Conservation (phyloP, 805 yeast species). For the Candida xiaguanensis region DNA sequence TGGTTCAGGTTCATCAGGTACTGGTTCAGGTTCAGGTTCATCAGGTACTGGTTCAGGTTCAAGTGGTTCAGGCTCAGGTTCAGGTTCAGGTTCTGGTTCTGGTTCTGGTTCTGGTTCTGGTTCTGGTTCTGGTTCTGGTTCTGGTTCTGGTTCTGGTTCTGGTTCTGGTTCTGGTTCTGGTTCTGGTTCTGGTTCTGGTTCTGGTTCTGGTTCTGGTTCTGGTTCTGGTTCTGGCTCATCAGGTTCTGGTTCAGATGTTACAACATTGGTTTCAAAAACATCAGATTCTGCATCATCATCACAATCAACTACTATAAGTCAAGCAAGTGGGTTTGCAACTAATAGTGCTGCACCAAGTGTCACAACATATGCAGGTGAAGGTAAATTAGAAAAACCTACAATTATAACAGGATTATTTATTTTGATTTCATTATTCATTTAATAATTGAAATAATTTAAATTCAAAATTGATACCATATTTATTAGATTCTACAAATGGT, state of each 20-base stretch:
- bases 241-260: neutral
- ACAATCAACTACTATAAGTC: neutral
- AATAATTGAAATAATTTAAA: too few species aligned
- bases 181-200: too few species aligned
- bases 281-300: neutral
- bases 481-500: too few species aligned
- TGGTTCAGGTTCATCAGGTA: neutral
- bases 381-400: neutral
- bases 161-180: too few species aligned
- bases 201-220: too few species aligned
- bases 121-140: too few species aligned
- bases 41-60: neutral
- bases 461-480: too few species aligned
- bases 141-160: too few species aligned
- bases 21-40: neutral
- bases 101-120: too few species aligned
- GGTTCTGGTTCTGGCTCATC: too few species aligned
- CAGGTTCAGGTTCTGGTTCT: too few species aligned
- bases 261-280: neutral
- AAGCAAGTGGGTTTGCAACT: neutral
- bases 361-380: neutral
- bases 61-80: neutral
- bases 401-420: neutral
- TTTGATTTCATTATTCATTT: too few species aligned
- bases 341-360: neutral